Evolutionary conservation across 768 basidiomycete species (phyloP), one percentile per base, ranked within the genome.

Genomic region (Sarcomyxa edulis): DNA sequence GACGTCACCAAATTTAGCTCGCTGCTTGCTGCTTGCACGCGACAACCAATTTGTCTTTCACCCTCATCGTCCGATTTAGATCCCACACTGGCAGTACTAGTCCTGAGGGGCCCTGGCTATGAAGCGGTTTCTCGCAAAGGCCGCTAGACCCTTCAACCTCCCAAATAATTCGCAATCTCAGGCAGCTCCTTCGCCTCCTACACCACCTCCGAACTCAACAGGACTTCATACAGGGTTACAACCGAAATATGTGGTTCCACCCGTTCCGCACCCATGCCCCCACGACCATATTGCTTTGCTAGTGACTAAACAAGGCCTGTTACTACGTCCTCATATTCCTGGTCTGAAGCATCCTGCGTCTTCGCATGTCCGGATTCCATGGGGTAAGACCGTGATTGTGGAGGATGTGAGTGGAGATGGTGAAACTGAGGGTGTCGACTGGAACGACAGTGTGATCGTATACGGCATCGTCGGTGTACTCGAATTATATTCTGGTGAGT

Each of bases 381-480:
- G 84, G 84, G 76, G 73, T 1, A 84, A 79, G 56, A 47, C 58
- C 15, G 60, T 67, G 24, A 63, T 59, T 43, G 58, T 86, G 7
- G 74, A 78, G 50, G 76, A 80, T 50, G 42, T 80, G 20, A 54
- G 57, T 14, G 51, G 48, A 28, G 53, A 58, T 27, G 53, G 44
- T 22, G 63, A 55, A n/a, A 50, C 49, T 18, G 55, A 62, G 6
- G 58, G 53, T 10, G 47, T 60, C 14, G 68, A 77, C 52, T 86
- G 85, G 82, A 55, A 61, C 6, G 66, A 71, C 12, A 58, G 68
- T 41, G 72, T 75, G 27, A 57, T 85, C 30, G 69, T 88, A 8
- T 82, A 87, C 56, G 89, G 88, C 9, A 76, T 92, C 46, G 64
- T 90, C 30, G 88, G 88, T 11, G 64, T 86, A 12, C 52, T 92